A percentile compares a stretch with the other conserved stretches of the same genome.
Conservation (phyloP, 108 stramenopile species). For the Pseudonitzschia pungens region DNA sequence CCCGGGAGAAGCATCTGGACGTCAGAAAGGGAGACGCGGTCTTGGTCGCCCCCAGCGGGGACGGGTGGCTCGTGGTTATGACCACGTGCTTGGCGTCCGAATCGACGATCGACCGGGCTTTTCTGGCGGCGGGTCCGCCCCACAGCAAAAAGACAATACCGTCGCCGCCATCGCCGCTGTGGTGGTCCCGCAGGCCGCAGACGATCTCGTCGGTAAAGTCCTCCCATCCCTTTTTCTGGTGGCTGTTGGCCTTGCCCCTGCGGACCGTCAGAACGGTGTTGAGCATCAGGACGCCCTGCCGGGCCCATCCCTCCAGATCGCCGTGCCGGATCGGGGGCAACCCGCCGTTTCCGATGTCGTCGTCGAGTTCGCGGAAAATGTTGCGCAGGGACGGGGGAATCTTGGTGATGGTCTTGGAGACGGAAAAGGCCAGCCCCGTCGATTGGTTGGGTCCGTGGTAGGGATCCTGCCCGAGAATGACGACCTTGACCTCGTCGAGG, state of each 20-base stretch:
- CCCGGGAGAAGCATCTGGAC: conserved; percentile 84
- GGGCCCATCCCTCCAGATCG: conserved; percentile 77
- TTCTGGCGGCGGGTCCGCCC: conserved; percentile 93
- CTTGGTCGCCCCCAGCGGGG: conserved; percentile 90
- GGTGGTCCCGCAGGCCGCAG: conserved; percentile 48
- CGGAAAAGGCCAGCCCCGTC: conserved; percentile 85
- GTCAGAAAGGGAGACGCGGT: conserved; percentile 91
- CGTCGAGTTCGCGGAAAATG: conserved; percentile 86
- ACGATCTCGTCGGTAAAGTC: conserved; percentile 92
- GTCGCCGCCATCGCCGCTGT: conserved; percentile 1
- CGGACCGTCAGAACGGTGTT: conserved; percentile 96
- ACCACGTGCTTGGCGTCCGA: conserved; percentile 32
- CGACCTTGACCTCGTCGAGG: conserved; percentile 77
- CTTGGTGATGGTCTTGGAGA: conserved; percentile 57
- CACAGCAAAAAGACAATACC: conserved; percentile 96
- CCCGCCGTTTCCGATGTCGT: conserved; percentile 41
- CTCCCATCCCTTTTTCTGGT: conserved; percentile 95
- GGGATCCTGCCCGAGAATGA: conserved; percentile 87
- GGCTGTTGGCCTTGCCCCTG: conserved; percentile 84
- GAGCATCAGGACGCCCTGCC: conserved; percentile 95
- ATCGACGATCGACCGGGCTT: conserved; percentile 56
- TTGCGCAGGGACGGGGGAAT: conserved; percentile 93
- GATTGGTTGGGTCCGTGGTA: conserved; percentile 82
- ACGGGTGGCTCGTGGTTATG: conserved; percentile 86
- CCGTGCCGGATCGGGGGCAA: conserved; percentile 51